Conservation (phyloP, 2,329 filamentous ascomycete species). For the Malbranchea zuffiana region DNA sequence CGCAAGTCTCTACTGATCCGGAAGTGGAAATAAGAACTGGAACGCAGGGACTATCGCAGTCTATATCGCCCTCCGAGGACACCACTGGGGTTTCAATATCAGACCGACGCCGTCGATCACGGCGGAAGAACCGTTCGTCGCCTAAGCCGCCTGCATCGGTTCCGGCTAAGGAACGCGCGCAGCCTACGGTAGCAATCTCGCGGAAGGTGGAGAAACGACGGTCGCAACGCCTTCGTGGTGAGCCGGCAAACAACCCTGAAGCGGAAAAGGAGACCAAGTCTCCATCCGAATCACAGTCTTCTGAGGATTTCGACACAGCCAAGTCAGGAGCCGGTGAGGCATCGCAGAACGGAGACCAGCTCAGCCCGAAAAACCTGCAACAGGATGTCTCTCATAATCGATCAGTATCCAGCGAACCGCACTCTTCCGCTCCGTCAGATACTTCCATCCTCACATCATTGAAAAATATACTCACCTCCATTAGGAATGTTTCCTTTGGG, state of each 20-base stretch:
- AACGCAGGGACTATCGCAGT: no score
- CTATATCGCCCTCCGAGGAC: no score
- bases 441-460: constrained; percentile 43
- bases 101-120: background rate
- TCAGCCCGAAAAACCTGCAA: background rate
- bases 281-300: no score
- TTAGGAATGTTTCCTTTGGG: constrained; percentile 50
- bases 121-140: constrained; percentile 1
- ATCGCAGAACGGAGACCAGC: background rate
- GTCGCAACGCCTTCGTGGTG: constrained; percentile 22
- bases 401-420: background rate
- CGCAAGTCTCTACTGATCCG: no score
- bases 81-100: no score
- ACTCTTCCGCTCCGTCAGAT: no score
- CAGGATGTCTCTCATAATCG: background rate
- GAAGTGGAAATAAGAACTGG: no score
- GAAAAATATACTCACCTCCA: constrained; percentile 46
- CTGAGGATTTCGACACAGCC: background rate
- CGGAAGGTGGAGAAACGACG: constrained; percentile 23
- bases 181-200: constrained; percentile 11
- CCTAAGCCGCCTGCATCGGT: constrained; percentile 15
- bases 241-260: constrained; percentile 11
- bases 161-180: background rate
- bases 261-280: background rate
- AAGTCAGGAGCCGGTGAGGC: background rate